A percentile compares a stretch with the other conserved stretches of the same genome.
Evolutionary conservation across 352 stramenopile genomes (phyloP).

Genomic region (Globisporangium yorkense): DNA sequence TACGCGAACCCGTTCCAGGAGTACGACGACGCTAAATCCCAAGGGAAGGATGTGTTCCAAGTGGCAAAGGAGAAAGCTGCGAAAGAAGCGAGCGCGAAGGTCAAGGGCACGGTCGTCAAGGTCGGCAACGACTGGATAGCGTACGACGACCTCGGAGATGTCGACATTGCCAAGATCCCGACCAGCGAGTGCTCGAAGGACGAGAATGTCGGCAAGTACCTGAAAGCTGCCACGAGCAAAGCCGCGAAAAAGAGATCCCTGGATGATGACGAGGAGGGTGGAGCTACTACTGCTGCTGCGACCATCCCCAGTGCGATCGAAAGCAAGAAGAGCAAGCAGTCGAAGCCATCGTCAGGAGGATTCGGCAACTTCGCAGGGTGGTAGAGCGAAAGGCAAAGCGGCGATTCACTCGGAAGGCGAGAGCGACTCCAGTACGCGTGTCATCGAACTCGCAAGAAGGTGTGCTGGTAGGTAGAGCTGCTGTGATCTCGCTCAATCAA

Average conservation of each 20-base stretch:
- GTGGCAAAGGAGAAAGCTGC: constrained; percentile 44
- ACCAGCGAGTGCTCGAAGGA: constrained; percentile 34
- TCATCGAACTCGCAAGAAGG: neutral
- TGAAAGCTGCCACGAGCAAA: constrained; percentile 21
- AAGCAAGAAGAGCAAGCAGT: constrained; percentile 67
- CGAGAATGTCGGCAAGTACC: constrained; percentile 66
- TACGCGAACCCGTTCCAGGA: constrained; percentile 89
- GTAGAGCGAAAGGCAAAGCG: constrained; percentile 19
- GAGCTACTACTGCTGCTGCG: neutral
- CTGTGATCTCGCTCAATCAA: neutral
- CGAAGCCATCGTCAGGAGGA: constrained; percentile 19
- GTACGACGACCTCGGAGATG: constrained; percentile 62
- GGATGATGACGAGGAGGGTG: constrained; percentile 7
- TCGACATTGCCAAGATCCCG: constrained; percentile 43
- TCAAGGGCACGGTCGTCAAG: constrained; percentile 76
- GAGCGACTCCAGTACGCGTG: too few species aligned
- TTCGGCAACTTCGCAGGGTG: constrained; percentile 82
- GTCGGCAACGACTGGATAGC: constrained; percentile 73
- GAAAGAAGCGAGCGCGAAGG: constrained; percentile 35
- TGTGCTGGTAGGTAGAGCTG: neutral
- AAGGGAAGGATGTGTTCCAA: constrained; percentile 54
- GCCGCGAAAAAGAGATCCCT: constrained; percentile 20
- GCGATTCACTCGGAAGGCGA: too few species aligned
- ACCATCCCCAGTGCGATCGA: constrained; percentile 47
- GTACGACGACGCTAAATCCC: constrained; percentile 53